Conservation (phyloP, 2,329 filamentous ascomycete species). For the Leptographium galeiforme region DNA sequence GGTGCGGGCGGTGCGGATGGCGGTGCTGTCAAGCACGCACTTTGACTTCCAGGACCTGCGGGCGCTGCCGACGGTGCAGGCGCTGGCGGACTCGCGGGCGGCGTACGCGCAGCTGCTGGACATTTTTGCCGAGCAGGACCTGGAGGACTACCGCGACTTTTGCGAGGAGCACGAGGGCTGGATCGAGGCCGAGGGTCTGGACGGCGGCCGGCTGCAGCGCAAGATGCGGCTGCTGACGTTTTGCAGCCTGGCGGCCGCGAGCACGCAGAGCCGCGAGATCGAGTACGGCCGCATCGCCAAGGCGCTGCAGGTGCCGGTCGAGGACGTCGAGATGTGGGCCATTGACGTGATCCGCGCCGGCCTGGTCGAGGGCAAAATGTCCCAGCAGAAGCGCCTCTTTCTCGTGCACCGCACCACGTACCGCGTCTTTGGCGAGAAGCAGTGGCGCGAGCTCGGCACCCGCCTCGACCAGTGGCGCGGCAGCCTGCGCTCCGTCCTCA, state of each 20-base stretch:
- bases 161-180: constrained; percentile 80
- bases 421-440: constrained; percentile 93
- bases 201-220: constrained; percentile 64
- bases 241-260: constrained; percentile 75
- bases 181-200: constrained; percentile 61
- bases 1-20: constrained; percentile 40
- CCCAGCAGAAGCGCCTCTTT: constrained; percentile 84
- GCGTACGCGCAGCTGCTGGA: constrained; percentile 86
- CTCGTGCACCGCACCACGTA: constrained; percentile 92
- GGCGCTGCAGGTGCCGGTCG: constrained; percentile 66
- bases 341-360: constrained; percentile 96
- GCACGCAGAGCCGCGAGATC: constrained; percentile 71
- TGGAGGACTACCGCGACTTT: constrained; percentile 94
- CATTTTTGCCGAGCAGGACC: constrained; percentile 85
- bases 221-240: constrained; percentile 97
- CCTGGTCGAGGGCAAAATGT: constrained; percentile 91
- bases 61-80: constrained; percentile 70
- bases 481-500: constrained; percentile 65
- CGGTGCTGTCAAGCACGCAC: constrained; percentile 38
- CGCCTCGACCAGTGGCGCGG: constrained; percentile 83
- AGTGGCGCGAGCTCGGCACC: constrained; percentile 90
- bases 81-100: constrained; percentile 70
- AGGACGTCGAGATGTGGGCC: constrained; percentile 95
- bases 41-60: constrained; percentile 73
- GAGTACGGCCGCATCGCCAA: constrained; percentile 76